Evolutionary conservation across 208 protist species (phyloP).

Genomic region (Leptomonas pyrrhocoris): DNA sequence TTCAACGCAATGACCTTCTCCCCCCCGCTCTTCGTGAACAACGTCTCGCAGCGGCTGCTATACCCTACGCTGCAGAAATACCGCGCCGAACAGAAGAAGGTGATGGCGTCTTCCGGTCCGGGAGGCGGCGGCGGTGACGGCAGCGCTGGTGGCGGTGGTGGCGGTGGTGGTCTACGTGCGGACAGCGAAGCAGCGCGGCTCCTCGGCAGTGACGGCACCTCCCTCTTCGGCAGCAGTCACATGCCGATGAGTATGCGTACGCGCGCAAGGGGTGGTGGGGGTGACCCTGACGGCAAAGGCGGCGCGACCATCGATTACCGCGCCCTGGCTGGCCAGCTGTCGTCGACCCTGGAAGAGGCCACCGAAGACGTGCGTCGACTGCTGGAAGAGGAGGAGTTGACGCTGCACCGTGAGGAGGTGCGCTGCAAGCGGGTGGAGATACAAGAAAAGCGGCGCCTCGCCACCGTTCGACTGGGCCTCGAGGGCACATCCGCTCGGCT

Average conservation of each 20-base stretch:
- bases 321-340: conserved; percentile 45
- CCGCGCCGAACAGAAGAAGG: conserved; percentile 20
- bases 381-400: conserved; percentile 49
- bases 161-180: conserved; percentile 11
- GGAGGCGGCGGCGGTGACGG: conserved; percentile 4
- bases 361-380: conserved; percentile 54
- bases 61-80: conserved; percentile 47
- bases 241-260: conserved; percentile 25
- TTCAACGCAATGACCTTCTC: conserved; percentile 77
- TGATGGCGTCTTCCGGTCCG: conserved; percentile 4
- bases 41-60: conserved; percentile 63
- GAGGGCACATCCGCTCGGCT: conserved; percentile 73
- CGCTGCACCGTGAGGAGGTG: conserved; percentile 58
- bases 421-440: conserved; percentile 76
- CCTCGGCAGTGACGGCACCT: conserved; percentile 38
- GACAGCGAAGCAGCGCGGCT: conserved; percentile 32
- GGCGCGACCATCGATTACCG: conserved; percentile 32
- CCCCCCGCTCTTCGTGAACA: conserved; percentile 75
- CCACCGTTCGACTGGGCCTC: conserved; percentile 76
- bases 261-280: conserved; percentile 8
- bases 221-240: conserved; percentile 39
- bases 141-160: conserved; percentile 20
- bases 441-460: conserved; percentile 69
- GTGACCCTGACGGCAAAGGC: conserved; percentile 11
- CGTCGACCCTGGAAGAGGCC: conserved; percentile 54